Evolutionary conservation across 176 grass and related monocot species (phyloP).

Genomic region (Carex myosuroides): DNA sequence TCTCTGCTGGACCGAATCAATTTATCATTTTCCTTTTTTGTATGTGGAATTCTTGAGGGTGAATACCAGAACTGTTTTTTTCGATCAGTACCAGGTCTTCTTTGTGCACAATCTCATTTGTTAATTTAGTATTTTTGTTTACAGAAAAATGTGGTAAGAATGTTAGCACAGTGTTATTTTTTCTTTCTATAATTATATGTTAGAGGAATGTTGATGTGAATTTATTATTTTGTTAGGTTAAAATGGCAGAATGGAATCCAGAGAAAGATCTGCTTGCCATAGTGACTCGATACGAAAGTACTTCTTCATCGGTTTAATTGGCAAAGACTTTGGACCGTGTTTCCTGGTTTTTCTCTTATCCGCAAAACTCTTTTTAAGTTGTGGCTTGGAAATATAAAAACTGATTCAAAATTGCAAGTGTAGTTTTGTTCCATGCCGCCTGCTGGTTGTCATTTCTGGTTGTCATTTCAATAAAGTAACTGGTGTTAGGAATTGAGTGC

Average conservation of each 20-base stretch:
- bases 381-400: not conserved
- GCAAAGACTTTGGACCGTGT: conserved; percentile 92
- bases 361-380: not conserved
- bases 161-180: not conserved
- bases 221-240: conserved; percentile 41
- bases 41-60: not conserved
- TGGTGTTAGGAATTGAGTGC: not conserved
- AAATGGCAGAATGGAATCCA: conserved; percentile 89
- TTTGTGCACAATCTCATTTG: not conserved
- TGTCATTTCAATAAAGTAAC: not conserved
- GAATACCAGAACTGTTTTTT: not conserved
- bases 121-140: no score
- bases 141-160: not conserved
- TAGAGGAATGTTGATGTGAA: no score
- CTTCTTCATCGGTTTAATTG: conserved; percentile 95
- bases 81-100: not conserved
- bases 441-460: not conserved
- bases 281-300: conserved; percentile 79
- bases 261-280: conserved; percentile 97
- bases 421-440: not conserved
- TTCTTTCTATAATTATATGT: conserved; percentile 1
- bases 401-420: not conserved
- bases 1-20: not conserved
- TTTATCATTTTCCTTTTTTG: not conserved
- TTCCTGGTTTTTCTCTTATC: conserved; percentile 42